phyloP scores from a whole-genome alignment of 1,139 yeast genomes.

The Blastobotrys petasosporus region DNA sequence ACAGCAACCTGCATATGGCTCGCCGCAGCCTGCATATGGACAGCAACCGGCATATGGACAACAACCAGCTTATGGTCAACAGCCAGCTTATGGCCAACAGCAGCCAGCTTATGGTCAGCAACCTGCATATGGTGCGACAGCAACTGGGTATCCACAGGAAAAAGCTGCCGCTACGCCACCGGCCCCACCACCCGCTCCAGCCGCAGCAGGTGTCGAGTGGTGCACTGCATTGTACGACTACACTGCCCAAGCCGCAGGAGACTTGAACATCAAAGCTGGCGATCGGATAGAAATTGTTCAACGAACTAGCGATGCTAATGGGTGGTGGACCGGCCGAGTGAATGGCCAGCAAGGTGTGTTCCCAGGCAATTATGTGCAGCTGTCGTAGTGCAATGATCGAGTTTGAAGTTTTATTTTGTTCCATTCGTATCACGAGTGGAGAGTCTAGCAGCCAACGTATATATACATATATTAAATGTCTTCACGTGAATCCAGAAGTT shows the following conservation, averaged over 20 bases:
- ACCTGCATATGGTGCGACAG: slow-evolving; percentile 13
- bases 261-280: slow-evolving; percentile 80
- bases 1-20: slow-evolving; percentile 28
- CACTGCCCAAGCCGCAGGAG: slow-evolving; percentile 83
- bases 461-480: too few relatives aligned
- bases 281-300: slow-evolving; percentile 77
- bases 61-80: slow-evolving; percentile 15
- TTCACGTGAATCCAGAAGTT: too few relatives aligned
- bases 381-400: slow-evolving; percentile 28
- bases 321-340: slow-evolving; percentile 97
- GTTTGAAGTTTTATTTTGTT: too few relatives aligned
- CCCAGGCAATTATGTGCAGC: slow-evolving; percentile 92
- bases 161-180: slow-evolving; percentile 21
- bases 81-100: slow-evolving; percentile 16
- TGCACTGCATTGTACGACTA: slow-evolving; percentile 77
- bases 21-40: slow-evolving; percentile 23
- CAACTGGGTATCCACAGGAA: slow-evolving; percentile 31
- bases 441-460: too few relatives aligned
- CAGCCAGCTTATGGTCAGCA: slow-evolving; percentile 2
- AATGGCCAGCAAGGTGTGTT: slow-evolving; percentile 87
- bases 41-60: slow-evolving; percentile 32
- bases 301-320: slow-evolving; percentile 76
- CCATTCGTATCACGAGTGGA: too few relatives aligned
- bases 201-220: slow-evolving; percentile 39
- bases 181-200: slow-evolving; percentile 34